These are phyloP conservation scores for Cutaneotrichosporon mucoides DNA, from an alignment of 1,284 basidiomycete species.

Conservation along the genomic window DNA sequence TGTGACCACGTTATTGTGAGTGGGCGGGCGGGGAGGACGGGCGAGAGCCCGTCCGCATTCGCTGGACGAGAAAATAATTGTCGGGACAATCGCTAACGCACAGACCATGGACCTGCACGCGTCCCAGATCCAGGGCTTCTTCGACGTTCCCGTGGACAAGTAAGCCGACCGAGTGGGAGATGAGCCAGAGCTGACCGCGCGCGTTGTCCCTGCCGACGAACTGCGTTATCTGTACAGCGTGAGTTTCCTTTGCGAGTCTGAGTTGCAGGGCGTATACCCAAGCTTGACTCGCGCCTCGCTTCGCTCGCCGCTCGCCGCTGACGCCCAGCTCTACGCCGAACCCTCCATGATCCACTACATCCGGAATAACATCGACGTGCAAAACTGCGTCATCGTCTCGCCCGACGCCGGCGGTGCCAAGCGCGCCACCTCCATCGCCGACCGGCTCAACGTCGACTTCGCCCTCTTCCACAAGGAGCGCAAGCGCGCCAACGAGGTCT, in stretches of 20 bases:
- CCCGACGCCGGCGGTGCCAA: constrained; percentile 99
- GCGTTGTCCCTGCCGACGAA: no score
- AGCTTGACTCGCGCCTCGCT: no score
- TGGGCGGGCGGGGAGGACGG: constrained; percentile 17
- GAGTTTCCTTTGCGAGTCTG: constrained; percentile 5
- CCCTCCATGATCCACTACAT: constrained; percentile 96
- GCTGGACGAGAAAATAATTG: neutral
- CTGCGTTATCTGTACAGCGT: constrained; percentile 14
- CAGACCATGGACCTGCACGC: constrained; percentile 98
- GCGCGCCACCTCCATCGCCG: constrained; percentile 95
- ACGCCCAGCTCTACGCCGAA: constrained; percentile 74
- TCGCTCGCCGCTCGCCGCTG: neutral
- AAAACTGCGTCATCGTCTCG: constrained; percentile 91
- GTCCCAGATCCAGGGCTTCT: constrained; percentile 99
- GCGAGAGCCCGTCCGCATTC: no score
- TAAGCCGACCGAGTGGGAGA: constrained; percentile 53
- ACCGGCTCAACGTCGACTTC: constrained; percentile 94
- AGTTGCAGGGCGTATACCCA: no score
- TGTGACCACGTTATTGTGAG: constrained; percentile 98
- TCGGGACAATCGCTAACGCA: neutral
- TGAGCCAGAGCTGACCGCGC: no score
- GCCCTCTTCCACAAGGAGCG: constrained; percentile 99
- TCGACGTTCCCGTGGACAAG: constrained; percentile 99
- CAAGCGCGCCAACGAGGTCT: constrained; percentile 99
- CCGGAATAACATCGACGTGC: constrained; percentile 80